Evolutionary conservation across 257 asterid species (phyloP).

Genomic region (Solanum dulcamara): DNA sequence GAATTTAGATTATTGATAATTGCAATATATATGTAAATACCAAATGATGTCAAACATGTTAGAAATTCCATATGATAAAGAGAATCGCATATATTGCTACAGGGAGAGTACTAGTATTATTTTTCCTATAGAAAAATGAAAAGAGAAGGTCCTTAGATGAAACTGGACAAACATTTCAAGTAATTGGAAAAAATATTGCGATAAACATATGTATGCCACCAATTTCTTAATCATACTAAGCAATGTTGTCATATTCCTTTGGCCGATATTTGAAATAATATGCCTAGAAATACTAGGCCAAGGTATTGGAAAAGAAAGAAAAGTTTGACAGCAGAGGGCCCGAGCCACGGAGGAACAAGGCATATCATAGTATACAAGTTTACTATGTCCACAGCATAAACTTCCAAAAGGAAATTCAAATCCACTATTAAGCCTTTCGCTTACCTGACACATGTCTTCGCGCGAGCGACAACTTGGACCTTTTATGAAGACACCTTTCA

Average conservation of each 20-base stretch:
- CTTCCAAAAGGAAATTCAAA: background rate
- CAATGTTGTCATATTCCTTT: background rate
- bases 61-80: background rate
- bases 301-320: background rate
- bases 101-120: background rate
- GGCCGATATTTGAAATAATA: background rate
- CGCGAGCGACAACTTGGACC: constrained; percentile 46
- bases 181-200: background rate
- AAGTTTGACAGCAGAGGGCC: background rate
- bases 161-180: background rate
- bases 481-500: constrained; percentile 23
- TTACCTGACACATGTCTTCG: constrained; percentile 38
- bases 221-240: background rate
- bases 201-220: background rate
- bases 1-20: background rate
- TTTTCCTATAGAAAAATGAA: background rate
- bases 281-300: background rate
- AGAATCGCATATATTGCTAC: background rate
- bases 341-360: background rate
- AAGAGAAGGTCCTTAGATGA: background rate
- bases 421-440: constrained; percentile 16
- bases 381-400: background rate
- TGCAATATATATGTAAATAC: background rate
- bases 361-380: background rate
- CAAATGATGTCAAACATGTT: background rate